Conservation (phyloP, 148 eudicot species). For the Dysphania ambrosioides region DNA sequence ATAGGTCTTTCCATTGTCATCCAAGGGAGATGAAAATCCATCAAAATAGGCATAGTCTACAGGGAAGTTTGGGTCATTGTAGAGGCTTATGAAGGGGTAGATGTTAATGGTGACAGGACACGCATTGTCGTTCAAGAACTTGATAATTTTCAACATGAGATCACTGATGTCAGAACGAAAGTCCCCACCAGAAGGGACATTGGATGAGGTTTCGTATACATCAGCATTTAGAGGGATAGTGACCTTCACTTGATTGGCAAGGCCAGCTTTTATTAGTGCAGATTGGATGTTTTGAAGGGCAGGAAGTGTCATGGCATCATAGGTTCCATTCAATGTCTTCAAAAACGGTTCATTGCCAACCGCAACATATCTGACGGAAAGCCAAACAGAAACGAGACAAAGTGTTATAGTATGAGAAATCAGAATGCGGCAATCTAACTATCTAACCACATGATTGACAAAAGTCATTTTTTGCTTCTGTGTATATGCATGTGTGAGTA, state of each 20-base stretch:
- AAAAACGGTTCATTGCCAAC: constrained; percentile 87
- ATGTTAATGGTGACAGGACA: constrained; percentile 43
- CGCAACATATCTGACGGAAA: constrained; percentile 57
- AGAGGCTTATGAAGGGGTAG: constrained; percentile 47
- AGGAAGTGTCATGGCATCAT: constrained; percentile 46
- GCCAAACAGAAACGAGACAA: neutral
- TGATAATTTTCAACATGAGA: constrained; percentile 36
- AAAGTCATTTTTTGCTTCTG: neutral
- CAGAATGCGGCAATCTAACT: neutral
- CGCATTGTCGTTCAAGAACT: constrained; percentile 31
- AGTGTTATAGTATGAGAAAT: neutral
- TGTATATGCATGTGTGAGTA: neutral
- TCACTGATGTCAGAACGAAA: constrained; percentile 35
- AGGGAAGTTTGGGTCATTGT: constrained; percentile 39
- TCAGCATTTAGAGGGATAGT: constrained; percentile 71
- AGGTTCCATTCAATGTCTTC: constrained; percentile 55
- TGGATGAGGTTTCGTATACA: constrained; percentile 45
- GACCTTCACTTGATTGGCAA: constrained; percentile 55
- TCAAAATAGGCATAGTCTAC: constrained; percentile 44
- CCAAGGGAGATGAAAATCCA: constrained; percentile 32
- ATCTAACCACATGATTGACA: neutral
- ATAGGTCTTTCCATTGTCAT: constrained; percentile 39
- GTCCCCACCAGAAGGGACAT: constrained; percentile 42
- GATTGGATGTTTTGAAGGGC: constrained; percentile 77
- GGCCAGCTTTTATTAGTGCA: constrained; percentile 69